These are phyloP conservation scores for Fusarium devonianum DNA, from an alignment of 2,329 filamentous ascomycete species.

Conservation along the genomic window DNA sequence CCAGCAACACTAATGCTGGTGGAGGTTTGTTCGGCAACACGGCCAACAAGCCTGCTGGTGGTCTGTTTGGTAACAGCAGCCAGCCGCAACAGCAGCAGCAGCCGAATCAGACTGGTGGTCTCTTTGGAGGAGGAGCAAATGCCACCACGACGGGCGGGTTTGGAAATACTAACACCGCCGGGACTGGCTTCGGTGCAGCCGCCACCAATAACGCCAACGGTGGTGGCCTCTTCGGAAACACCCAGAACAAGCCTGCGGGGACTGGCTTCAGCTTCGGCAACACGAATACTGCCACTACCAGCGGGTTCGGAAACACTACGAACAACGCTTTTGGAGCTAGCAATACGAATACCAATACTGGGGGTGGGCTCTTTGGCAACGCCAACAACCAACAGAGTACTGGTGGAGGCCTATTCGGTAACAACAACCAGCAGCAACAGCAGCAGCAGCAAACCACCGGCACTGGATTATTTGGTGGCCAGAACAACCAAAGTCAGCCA, in stretches of 20 bases:
- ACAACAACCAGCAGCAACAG: conserved; percentile 43
- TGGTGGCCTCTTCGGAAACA: conserved; percentile 54
- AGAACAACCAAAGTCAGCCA: conserved; percentile 44
- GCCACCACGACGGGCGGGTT: conserved; percentile 30
- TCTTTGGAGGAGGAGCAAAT: conserved; percentile 43
- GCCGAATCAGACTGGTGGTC: conserved; percentile 28
- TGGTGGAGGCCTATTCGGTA: conserved; percentile 57
- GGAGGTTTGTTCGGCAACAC: conserved; percentile 43
- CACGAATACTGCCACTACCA: conserved; percentile 40
- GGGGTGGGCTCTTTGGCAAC: conserved; percentile 53
- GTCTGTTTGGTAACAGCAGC: conserved; percentile 49
- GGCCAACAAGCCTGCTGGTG: conserved; percentile 39
- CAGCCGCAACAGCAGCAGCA: conserved; percentile 28
- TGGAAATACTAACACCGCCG: conserved; percentile 40
- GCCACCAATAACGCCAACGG: conserved; percentile 40
- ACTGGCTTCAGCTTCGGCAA: conserved; percentile 54
- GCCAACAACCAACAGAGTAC: conserved; percentile 44
- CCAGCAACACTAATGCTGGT: conserved; percentile 43
- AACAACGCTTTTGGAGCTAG: conserved; percentile 40
- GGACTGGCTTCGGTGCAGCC: conserved; percentile 50
- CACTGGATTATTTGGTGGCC: conserved; percentile 49
- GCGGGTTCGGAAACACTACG: conserved; percentile 43
- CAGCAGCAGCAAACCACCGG: conserved; percentile 41
- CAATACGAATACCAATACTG: conserved; percentile 40
- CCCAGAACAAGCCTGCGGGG: conserved; percentile 48